These are phyloP conservation scores for Nitzschia inconspicua DNA, from an alignment of 108 stramenopile species.

Conservation along the genomic window DNA sequence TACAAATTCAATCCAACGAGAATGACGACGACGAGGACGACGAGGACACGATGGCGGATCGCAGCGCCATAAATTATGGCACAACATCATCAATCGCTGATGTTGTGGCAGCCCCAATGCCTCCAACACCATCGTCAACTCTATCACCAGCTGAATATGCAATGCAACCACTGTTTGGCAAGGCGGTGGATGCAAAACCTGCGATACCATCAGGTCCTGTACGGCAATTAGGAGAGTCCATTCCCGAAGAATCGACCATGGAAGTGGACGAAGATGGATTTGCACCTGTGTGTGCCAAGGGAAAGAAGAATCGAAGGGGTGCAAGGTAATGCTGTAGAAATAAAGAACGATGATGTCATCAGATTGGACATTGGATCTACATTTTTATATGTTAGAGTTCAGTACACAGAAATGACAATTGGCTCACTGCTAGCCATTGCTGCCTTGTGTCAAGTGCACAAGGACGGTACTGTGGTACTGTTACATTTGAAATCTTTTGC, in stretches of 20 bases:
- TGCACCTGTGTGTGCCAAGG: no score
- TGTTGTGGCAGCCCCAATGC: not conserved
- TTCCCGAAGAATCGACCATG: constrained; percentile 36
- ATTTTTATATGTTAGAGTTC: no score
- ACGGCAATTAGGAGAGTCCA: constrained; percentile 65
- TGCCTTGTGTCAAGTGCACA: no score
- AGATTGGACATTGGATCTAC: no score
- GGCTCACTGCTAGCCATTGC: no score
- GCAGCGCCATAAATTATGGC: not conserved
- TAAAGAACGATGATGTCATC: no score
- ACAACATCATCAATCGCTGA: not conserved
- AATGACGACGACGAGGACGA: constrained; percentile 69
- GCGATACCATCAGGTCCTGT: constrained; percentile 31
- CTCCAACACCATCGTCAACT: not conserved
- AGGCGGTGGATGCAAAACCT: constrained; percentile 13
- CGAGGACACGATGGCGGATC: constrained; percentile 17
- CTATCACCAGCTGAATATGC: constrained; percentile 30
- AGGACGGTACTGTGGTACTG: no score
- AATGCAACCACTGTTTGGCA: constrained; percentile 48
- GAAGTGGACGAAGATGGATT: constrained; percentile 76
- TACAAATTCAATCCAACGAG: constrained; percentile 53
- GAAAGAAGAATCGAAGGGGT: no score
- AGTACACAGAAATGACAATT: no score
- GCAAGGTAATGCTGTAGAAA: no score
- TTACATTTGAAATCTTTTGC: no score